Conservation (phyloP, 2,329 filamentous ascomycete genomes). For the Talaromyces rugulosus region DNA sequence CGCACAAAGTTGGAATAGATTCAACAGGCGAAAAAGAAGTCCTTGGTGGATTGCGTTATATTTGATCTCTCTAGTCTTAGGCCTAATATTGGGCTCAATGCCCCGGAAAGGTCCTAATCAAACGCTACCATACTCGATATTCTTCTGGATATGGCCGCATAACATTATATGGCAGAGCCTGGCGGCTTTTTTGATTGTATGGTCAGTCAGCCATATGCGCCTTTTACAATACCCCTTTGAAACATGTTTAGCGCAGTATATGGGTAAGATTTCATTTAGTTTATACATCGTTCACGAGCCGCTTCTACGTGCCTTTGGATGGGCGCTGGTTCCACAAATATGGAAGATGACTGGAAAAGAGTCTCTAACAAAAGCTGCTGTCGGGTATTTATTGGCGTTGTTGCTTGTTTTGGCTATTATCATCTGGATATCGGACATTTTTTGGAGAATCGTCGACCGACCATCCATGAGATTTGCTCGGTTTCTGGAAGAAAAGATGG, state of each 20-base stretch:
- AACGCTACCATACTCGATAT: background rate
- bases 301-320: background rate
- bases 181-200: background rate
- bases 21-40: background rate
- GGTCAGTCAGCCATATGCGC: background rate
- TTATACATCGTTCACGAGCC: background rate
- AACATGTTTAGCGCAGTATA: background rate
- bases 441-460: background rate
- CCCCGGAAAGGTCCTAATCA: background rate
- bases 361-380: background rate
- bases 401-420: background rate
- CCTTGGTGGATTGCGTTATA: background rate
- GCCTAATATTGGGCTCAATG: background rate
- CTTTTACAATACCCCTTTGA: background rate
- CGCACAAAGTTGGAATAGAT: background rate
- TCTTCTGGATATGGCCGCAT: background rate
- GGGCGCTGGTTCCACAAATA: background rate
- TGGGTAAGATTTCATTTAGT: background rate
- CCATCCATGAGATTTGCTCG: background rate
- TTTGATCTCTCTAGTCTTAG: background rate
- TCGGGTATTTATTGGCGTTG: background rate
- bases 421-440: background rate
- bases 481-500: background rate
- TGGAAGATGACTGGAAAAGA: background rate
- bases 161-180: background rate